Evolutionary conservation across 768 basidiomycete genomes (phyloP).

Genomic region (Lenzites betulinus): DNA sequence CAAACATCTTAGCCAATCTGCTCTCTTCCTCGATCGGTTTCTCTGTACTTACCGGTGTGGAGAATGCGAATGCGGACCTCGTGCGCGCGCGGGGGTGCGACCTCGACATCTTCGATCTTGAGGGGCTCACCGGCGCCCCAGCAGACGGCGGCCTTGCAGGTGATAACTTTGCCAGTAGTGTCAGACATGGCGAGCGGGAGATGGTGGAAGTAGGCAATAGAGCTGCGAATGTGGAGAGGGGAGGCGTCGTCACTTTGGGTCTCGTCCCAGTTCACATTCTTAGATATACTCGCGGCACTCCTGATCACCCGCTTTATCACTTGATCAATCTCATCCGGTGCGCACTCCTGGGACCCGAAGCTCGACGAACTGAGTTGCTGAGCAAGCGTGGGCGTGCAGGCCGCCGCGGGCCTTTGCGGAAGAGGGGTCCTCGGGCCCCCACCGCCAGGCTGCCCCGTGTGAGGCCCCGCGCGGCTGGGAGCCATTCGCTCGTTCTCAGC

Average conservation of each 20-base stretch:
- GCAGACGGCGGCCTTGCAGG: slow-evolving; percentile 91
- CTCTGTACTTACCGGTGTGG: slow-evolving; percentile 67
- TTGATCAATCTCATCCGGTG: slow-evolving; percentile 23
- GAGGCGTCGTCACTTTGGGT: slow-evolving; percentile 3
- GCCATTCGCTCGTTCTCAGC: slow-evolving; percentile 8
- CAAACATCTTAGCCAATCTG: not conserved
- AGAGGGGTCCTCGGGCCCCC: slow-evolving; percentile 3
- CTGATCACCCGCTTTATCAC: slow-evolving; percentile 25
- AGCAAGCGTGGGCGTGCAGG: slow-evolving; percentile 9
- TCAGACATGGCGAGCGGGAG: slow-evolving; percentile 54
- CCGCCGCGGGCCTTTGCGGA: slow-evolving; percentile 18
- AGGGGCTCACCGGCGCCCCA: slow-evolving; percentile 91
- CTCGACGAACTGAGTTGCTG: slow-evolving; percentile 17
- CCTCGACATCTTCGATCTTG: slow-evolving; percentile 89
- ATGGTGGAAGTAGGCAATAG: slow-evolving; percentile 18
- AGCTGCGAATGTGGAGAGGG: slow-evolving; percentile 25
- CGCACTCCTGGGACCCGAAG: slow-evolving; percentile 10
- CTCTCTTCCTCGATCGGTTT: not conserved
- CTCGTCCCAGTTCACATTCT: slow-evolving; percentile 9
- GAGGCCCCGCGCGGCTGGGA: too few relatives aligned
- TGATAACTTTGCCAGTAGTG: slow-evolving; percentile 76
- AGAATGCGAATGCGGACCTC: slow-evolving; percentile 95
- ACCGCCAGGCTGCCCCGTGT: not conserved
- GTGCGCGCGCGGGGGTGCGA: slow-evolving; percentile 84
- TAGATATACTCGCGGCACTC: slow-evolving; percentile 21